Percentiles rank a stretch among this genome's conserved stretches.
Conservation (phyloP, 208 protist genomes). For the Spongospora subterranea region DNA sequence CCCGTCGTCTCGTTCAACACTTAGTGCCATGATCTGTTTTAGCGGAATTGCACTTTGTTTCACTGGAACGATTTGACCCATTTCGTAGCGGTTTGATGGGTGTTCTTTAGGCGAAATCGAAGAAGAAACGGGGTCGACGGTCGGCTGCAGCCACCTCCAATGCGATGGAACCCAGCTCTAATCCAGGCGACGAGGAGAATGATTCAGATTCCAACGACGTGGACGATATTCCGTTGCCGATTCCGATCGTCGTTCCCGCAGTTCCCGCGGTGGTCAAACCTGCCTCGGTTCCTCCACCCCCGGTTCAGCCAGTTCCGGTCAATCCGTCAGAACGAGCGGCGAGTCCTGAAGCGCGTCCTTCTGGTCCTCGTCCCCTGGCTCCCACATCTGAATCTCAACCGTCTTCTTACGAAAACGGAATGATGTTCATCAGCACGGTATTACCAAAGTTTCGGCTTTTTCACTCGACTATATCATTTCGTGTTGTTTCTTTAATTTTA, state of each 20-base stretch:
- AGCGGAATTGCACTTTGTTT: too few species aligned
- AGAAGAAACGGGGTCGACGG: background rate
- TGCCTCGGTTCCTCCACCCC: background rate
- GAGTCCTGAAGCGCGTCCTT: too few species aligned
- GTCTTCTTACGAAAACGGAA: slow-evolving; percentile 26
- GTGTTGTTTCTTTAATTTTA: background rate
- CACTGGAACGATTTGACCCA: too few species aligned
- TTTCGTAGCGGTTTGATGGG: too few species aligned
- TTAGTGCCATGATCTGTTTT: too few species aligned
- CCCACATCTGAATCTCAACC: background rate
- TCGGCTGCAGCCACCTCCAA: too few species aligned
- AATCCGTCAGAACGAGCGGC: too few species aligned
- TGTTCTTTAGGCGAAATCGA: slow-evolving; percentile 38
- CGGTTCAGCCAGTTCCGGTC: background rate
- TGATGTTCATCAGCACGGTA: slow-evolving; percentile 60
- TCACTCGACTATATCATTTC: background rate
- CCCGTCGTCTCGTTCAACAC: too few species aligned
- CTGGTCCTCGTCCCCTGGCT: too few species aligned
- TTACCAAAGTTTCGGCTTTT: background rate
- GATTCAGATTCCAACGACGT: too few species aligned
- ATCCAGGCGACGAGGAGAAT: too few species aligned
- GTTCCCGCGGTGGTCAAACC: background rate
- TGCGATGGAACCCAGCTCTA: too few species aligned
- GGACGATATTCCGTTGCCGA: background rate
- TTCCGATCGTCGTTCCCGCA: background rate